Evolutionary conservation across 2,329 filamentous ascomycete genomes (phyloP).

Genomic region (Cladobotryum mycophilum): DNA sequence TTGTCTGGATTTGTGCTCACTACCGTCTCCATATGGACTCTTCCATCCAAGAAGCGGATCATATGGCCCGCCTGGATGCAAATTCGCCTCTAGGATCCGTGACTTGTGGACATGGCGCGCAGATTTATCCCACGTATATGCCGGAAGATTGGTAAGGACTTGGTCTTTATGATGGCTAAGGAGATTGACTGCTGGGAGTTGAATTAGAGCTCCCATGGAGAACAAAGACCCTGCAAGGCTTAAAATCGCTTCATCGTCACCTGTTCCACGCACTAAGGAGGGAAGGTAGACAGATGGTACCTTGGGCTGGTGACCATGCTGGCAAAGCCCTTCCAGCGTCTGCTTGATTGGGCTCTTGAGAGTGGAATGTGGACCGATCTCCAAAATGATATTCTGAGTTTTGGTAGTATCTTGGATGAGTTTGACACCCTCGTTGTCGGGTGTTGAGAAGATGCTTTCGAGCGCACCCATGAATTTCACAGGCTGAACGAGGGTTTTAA

Average conservation of each 20-base stretch:
- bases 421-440: not conserved
- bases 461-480: constrained; percentile 19
- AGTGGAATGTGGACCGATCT: constrained; percentile 40
- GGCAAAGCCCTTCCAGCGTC: constrained; percentile 18
- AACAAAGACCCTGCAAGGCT: not conserved
- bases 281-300: not conserved
- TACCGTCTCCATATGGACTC: constrained; percentile 10
- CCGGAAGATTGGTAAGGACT: constrained; percentile 14
- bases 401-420: too few relatives aligned
- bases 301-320: not conserved
- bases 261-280: not conserved
- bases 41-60: constrained; percentile 25
- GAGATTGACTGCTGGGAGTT: constrained; percentile 12
- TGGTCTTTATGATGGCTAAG: not conserved
- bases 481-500: constrained; percentile 19
- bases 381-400: constrained; percentile 24
- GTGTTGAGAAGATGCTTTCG: not conserved
- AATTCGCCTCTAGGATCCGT: constrained; percentile 32
- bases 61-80: constrained; percentile 25
- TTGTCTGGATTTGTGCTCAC: constrained; percentile 29
- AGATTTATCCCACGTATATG: constrained; percentile 16
- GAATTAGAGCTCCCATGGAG: not conserved
- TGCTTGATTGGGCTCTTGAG: constrained; percentile 40
- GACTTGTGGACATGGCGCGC: constrained; percentile 36
- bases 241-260: not conserved